Conservation (phyloP, 2,329 filamentous ascomycete genomes). For the Grosmannia serpens region DNA sequence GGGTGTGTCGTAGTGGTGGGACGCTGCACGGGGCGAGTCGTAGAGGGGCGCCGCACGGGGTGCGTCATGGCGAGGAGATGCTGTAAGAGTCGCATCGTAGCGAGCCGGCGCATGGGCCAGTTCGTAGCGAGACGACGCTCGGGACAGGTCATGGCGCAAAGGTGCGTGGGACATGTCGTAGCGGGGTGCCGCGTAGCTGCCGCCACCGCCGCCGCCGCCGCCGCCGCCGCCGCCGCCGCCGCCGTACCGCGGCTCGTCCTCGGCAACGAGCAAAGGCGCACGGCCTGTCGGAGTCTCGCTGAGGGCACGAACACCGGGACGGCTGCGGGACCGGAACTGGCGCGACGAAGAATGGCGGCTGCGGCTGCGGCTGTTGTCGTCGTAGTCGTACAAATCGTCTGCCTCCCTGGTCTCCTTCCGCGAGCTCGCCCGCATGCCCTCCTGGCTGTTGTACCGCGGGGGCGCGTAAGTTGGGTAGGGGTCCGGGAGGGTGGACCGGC, state of each 20-base stretch:
- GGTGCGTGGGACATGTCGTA: background rate
- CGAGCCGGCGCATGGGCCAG: background rate
- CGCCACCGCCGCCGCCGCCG: background rate
- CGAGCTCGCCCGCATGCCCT: slow-evolving; percentile 8
- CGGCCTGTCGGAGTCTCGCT: slow-evolving; percentile 28
- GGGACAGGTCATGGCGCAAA: background rate
- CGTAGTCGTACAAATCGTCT: slow-evolving; percentile 28
- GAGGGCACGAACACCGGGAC: slow-evolving; percentile 23
- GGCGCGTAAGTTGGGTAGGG: slow-evolving; percentile 15
- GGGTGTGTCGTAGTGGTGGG: background rate
- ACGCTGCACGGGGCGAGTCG: background rate
- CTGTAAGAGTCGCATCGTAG: background rate
- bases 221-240: background rate
- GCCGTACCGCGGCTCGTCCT: slow-evolving; percentile 24
- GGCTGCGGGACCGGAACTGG: slow-evolving; percentile 17
- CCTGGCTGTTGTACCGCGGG: slow-evolving; percentile 25
- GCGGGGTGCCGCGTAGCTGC: background rate
- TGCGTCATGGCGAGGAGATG: background rate
- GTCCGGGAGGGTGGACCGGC: slow-evolving; percentile 35
- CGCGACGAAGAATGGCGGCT: slow-evolving; percentile 26
- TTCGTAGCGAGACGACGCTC: background rate
- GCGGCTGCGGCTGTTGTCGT: slow-evolving; percentile 29
- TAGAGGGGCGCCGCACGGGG: background rate
- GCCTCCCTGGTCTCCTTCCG: slow-evolving; percentile 17
- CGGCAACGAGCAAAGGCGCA: slow-evolving; percentile 26